Evolutionary conservation across 305 asterid genomes (phyloP).

Genomic region (Ilex paraguariensis): DNA sequence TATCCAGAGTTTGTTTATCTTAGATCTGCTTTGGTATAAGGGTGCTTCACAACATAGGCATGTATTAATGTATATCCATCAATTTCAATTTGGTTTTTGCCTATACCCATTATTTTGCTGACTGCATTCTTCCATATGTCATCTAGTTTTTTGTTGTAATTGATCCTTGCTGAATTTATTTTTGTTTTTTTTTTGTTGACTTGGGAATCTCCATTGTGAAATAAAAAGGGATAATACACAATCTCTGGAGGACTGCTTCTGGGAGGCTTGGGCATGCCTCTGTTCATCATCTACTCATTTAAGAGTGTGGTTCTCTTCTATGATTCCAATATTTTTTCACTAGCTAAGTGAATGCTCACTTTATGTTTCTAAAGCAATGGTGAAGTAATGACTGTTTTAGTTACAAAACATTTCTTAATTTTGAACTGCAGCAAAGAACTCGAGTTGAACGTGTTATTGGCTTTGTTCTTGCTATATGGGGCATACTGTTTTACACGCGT

Average conservation of each 20-base stretch:
- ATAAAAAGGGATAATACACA: constrained; percentile 57
- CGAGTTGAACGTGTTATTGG: constrained; percentile 91
- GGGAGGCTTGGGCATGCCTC: constrained; percentile 99
- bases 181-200: constrained; percentile 13
- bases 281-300: constrained; percentile 97
- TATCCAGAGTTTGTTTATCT: neutral
- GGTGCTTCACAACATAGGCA: neutral
- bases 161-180: neutral
- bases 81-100: neutral
- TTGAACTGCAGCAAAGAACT: constrained; percentile 89
- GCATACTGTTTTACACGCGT: constrained; percentile 91
- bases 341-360: constrained; percentile 13
- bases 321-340: constrained; percentile 26
- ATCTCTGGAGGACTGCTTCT: constrained; percentile 93
- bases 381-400: constrained; percentile 19
- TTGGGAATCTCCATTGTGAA: constrained; percentile 18
- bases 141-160: neutral
- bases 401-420: constrained; percentile 19
- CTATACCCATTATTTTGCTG: neutral
- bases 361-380: constrained; percentile 21
- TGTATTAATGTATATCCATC: neutral
- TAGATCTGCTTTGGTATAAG: neutral
- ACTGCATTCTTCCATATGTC: neutral
- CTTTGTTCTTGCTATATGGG: constrained; percentile 96
- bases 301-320: constrained; percentile 59